phyloP scores from a whole-genome alignment of 768 basidiomycete species.

The Tricholoma matsutake region DNA sequence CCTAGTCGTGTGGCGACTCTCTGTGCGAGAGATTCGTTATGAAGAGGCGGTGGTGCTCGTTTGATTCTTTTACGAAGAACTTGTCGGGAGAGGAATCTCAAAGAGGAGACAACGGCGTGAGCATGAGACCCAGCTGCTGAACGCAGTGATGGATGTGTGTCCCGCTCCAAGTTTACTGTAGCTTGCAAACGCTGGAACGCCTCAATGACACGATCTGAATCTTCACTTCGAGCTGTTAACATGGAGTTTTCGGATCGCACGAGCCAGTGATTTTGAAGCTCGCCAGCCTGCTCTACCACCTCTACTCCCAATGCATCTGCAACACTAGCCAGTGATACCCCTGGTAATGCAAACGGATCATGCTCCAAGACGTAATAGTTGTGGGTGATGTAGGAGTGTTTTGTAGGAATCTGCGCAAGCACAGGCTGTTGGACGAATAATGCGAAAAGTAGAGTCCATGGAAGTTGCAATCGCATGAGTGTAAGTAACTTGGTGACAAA shows the following conservation, averaged over 20 bases:
- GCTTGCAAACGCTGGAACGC: conserved; percentile 43
- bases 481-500: not conserved
- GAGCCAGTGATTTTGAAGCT: conserved; percentile 80
- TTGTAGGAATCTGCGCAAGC: conserved; percentile 38
- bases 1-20: conserved; percentile 16
- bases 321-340: conserved; percentile 55
- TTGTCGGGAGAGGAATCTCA: conserved; percentile 63
- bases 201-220: conserved; percentile 46
- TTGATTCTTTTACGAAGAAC: conserved; percentile 64
- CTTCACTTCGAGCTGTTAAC: conserved; percentile 31
- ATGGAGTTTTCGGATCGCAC: conserved; percentile 54
- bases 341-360: conserved; percentile 37
- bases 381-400: conserved; percentile 57
- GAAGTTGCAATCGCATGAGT: conserved; percentile 25
- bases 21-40: conserved; percentile 11
- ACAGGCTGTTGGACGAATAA: conserved; percentile 28
- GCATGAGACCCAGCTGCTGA: conserved; percentile 39
- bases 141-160: conserved; percentile 23
- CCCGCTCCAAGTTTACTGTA: conserved; percentile 25
- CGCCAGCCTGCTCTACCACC: conserved; percentile 85
- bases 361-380: conserved; percentile 84
- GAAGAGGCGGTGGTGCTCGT: conserved; percentile 68
- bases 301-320: conserved; percentile 81
- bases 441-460: conserved; percentile 26
- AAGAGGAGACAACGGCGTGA: conserved; percentile 47